Evolutionary conservation across 202 grass and related monocot genomes (phyloP).

Genomic region (Eragrostis tef): DNA sequence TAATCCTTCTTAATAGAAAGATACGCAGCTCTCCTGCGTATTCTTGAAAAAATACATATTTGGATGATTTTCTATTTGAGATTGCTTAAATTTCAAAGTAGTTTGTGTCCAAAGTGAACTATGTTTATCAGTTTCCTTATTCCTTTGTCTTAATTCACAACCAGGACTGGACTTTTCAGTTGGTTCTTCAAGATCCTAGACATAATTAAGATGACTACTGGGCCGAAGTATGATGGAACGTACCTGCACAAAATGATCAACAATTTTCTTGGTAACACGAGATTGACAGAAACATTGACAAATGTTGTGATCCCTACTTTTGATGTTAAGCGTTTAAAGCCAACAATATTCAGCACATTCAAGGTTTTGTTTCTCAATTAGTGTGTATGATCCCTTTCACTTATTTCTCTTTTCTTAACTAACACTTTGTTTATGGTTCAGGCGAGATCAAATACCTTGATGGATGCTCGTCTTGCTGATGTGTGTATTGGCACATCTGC

Average conservation of each 20-base stretch:
- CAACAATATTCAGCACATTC: conserved; percentile 60
- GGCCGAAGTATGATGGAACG: conserved; percentile 62
- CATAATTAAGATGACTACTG: conserved; percentile 20
- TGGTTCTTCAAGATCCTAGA: conserved; percentile 34
- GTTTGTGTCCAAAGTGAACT: not conserved
- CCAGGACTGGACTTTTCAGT: conserved; percentile 40
- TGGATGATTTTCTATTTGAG: not conserved
- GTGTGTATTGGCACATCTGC: conserved; percentile 61
- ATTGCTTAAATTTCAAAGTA: not conserved
- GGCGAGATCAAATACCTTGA: conserved; percentile 48
- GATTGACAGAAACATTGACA: conserved; percentile 47
- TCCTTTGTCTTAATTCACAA: not conserved
- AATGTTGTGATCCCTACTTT: conserved; percentile 62
- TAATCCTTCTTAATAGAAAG: too few relatives aligned
- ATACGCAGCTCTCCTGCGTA: too few relatives aligned
- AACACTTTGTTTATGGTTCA: conserved; percentile 19
- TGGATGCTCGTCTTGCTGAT: conserved; percentile 56
- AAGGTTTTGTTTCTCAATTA: conserved; percentile 41
- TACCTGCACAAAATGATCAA: conserved; percentile 47
- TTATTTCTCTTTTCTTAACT: not conserved
- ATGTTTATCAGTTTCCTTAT: not conserved
- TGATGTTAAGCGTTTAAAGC: conserved; percentile 53
- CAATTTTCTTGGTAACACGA: conserved; percentile 39
- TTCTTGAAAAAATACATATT: too few relatives aligned
- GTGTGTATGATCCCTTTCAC: not conserved